phyloP scores from a whole-genome alignment of 139 green algal species.

The Auxenochlorella protothecoides region DNA sequence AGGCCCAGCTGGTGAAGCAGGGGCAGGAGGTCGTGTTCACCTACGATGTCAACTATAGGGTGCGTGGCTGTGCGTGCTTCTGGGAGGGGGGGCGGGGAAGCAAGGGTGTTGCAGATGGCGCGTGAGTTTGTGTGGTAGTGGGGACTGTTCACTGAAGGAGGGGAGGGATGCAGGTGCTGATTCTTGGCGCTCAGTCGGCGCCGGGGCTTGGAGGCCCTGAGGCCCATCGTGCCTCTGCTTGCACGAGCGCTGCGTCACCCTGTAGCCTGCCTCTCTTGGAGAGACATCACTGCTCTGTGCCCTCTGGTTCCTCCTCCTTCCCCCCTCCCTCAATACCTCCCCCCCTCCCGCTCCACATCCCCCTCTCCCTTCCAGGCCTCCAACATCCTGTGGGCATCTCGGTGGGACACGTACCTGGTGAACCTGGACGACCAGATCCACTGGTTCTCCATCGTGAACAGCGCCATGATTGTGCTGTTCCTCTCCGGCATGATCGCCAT shows the following conservation, averaged over 20 bases:
- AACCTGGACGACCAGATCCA: constrained; percentile 96
- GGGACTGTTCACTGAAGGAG: no score
- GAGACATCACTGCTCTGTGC: no score
- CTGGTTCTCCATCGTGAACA: constrained; percentile 99
- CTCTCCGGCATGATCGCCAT: constrained; percentile 96
- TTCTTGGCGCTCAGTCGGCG: no score
- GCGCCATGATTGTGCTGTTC: constrained; percentile 99
- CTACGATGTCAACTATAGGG: constrained; percentile 82
- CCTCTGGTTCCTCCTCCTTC: no score
- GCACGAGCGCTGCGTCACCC: not conserved
- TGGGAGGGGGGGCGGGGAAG: constrained; percentile 13
- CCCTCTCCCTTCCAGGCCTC: constrained; percentile 28
- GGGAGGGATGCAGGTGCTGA: no score
- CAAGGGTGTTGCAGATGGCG: constrained; percentile 21
- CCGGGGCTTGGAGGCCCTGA: no score
- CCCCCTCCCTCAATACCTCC: no score
- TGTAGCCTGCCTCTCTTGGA: no score
- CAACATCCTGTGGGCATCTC: constrained; percentile 88
- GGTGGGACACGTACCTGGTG: constrained; percentile 97
- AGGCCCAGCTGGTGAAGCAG: constrained; percentile 59
- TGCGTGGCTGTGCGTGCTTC: no score
- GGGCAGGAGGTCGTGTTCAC: constrained; percentile 91
- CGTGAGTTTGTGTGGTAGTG: not conserved
- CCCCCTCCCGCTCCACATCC: no score
- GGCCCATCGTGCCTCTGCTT: not conserved